Evolutionary conservation across 768 basidiomycete species (phyloP).

Genomic region (Xerocomus brunneocitrinus): DNA sequence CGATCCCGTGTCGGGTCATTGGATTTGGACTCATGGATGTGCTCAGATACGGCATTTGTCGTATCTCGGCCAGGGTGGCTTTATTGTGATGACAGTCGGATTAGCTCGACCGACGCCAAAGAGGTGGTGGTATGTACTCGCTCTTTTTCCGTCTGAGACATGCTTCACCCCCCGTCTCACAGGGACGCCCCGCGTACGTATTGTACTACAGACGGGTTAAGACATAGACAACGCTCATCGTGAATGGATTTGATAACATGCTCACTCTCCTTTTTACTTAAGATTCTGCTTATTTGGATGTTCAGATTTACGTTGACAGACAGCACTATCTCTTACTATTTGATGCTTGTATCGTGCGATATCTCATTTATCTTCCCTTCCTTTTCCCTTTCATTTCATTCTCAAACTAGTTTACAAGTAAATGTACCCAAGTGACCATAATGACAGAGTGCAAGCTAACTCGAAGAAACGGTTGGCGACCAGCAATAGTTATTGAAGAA

Average conservation of each 20-base stretch:
- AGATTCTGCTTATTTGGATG: conserved; percentile 1
- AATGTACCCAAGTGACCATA: conserved; percentile 26
- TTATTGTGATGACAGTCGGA: conserved; percentile 91
- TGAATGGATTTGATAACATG: not conserved
- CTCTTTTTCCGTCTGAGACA: not conserved
- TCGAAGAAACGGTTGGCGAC: not conserved
- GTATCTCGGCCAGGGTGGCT: conserved; percentile 85
- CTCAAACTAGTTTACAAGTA: conserved; percentile 26
- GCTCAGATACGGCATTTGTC: conserved; percentile 86
- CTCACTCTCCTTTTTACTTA: conserved; percentile 20
- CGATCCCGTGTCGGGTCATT: not conserved
- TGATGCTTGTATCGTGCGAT: conserved; percentile 19
- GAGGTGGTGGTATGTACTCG: conserved; percentile 72
- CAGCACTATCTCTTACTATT: conserved; percentile 13
- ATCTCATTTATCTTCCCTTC: conserved; percentile 7
- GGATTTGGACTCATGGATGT: not conserved
- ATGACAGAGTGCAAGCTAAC: conserved; percentile 5
- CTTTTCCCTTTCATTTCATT: not conserved
- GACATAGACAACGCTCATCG: conserved; percentile 10
- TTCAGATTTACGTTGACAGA: not conserved
- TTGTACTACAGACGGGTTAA: conserved; percentile 70
- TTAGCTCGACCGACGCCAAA: conserved; percentile 65
- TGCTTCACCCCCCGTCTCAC: conserved; percentile 27
- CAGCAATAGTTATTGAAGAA: not conserved
- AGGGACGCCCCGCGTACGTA: conserved; percentile 70